Conservation (phyloP, 495 filamentous ascomycete species). For the Penicillium arizonense region DNA sequence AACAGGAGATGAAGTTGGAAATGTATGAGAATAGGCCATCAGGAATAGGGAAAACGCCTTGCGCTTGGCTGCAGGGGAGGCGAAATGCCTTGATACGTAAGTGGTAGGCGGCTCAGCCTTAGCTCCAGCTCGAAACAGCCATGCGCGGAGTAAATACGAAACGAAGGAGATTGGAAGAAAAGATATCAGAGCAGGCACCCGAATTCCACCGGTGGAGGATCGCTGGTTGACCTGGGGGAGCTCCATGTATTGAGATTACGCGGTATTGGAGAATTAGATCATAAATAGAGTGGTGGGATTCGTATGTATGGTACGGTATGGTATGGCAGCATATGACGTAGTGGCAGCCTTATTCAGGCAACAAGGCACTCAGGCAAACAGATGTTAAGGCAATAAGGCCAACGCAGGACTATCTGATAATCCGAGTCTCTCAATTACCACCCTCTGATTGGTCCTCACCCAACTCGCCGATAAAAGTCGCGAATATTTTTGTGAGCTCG, state of each 20-base stretch:
- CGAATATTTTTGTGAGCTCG: constrained; percentile 13
- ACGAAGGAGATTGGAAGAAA: neutral
- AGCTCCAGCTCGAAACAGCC: constrained; percentile 3
- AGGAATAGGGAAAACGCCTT: constrained; percentile 8
- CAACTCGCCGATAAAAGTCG: constrained; percentile 6
- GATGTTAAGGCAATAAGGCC: neutral
- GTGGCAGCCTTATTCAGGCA: neutral
- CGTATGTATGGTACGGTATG: neutral
- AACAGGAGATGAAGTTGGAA: neutral
- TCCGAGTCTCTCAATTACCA: constrained; percentile 1
- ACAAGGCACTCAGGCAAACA: neutral
- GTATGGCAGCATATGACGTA: neutral
- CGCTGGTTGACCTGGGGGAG: constrained; percentile 3
- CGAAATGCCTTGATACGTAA: neutral
- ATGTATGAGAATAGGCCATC: constrained; percentile 1
- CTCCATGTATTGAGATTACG: neutral
- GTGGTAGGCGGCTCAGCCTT: neutral
- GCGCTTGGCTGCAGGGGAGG: constrained; percentile 10
- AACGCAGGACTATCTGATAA: constrained; percentile 1
- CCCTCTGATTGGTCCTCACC: constrained; percentile 15
- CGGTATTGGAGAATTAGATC: neutral
- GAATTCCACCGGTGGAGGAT: constrained; percentile 1
- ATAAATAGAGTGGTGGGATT: neutral
- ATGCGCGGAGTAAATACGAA: neutral
- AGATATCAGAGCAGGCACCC: constrained; percentile 8